Base-by-base conservation (phyloP, 352 stramenopile species). In the Pythium guiyangense region DNA sequence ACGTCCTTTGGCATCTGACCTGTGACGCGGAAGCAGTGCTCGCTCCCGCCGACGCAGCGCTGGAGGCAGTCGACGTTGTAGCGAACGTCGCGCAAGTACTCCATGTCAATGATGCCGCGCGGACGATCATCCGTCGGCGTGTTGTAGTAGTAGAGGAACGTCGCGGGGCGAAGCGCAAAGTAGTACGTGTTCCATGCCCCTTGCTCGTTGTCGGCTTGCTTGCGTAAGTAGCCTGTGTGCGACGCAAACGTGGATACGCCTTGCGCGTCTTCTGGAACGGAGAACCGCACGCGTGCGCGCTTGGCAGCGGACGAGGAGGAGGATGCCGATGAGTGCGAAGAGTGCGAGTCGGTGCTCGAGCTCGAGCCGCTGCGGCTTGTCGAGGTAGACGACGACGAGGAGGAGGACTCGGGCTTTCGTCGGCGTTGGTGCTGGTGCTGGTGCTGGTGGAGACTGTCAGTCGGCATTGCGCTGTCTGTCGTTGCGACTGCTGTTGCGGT, bases 121-220 rank as follows among this genome's bases (percentile, higher is more conserved):
- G 84, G 84, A 25, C 71, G 72, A 40, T 81, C 71, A 60, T 92
- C 82, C 1, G 73, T 70, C 18, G 69, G 62, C 15, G 71, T 67
- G 52, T 88, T 89, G 68, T 90, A 94, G 66, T 92, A 94, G 55
- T 92, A 88, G n/a, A 94, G 66, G 58, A 86, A 86, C 22, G 84
- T 90, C 14, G 79, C 61, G 4, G 82, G 77, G 45, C 84, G 80
- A 53, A 94, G 62, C 49, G 83, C 79, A 61, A 94, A 92, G 58
- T 76, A 94, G 67, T 92, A 92, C 52, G 75, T 63, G 53, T 85
- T 90, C 84, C 84, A 94, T 6, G 71, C 67, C 8, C 84, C 84
- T 0, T 78, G 76, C 39, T 91, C 75, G 51, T 92, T 92, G 66
- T 90, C 84, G 8, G 79, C 84, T 54, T 94, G 81, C 55, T 92